Base-by-base conservation (phyloP, 768 basidiomycete genomes). In the Lepiota venenata region DNA sequence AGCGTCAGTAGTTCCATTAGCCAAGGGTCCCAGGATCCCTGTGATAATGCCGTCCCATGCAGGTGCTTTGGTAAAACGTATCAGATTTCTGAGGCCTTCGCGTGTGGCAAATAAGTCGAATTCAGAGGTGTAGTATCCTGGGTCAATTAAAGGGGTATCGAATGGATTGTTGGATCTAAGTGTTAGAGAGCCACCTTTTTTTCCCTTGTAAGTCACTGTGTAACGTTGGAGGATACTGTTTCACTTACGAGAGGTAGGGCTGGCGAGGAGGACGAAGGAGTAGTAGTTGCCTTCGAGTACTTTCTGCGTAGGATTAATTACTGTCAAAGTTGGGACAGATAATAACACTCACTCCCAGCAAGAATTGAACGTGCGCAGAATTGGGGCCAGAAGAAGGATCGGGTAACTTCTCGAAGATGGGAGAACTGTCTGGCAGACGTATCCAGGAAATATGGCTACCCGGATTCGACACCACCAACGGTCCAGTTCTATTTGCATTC, bases 211-310 rank as follows among this genome's bases (percentile, higher is more conserved):
- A 14, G 20, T 22, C 11, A 22, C n/a, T 5, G 54, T 36, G 8
- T 42, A 21, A 38, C 2, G 29, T 20, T 32, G 1, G 9, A 36
- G 2, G 5, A 32, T 12, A 29, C 16, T 27, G 22, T 12, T 1
- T 5, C 1, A 54, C 52, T 39, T 5, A 67, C 69, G 66, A 14
- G 70, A 65, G 29, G 57, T 50, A 9, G 71, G 69, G 9, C 66
- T 63, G 7, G 67, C 60, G 4, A 71, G 56, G 22, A 54, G 55
- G 1, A 64, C 52, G 1, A 56, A 45, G 32, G 63, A 53, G 15
- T 56, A 55, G 16, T 67, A 46, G 49, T 61, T 64, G 39, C 63
- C 59, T 25, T 63, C 63, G 5, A 50, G 56, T 20, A 56, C 37
- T 25, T 5, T 25, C 22, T 63, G 48, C 53, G 10, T 32, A 15